These are phyloP conservation scores for Ceratocystis cacaofunesta DNA, from an alignment of 2,329 filamentous ascomycete genomes.

Conservation along the genomic window DNA sequence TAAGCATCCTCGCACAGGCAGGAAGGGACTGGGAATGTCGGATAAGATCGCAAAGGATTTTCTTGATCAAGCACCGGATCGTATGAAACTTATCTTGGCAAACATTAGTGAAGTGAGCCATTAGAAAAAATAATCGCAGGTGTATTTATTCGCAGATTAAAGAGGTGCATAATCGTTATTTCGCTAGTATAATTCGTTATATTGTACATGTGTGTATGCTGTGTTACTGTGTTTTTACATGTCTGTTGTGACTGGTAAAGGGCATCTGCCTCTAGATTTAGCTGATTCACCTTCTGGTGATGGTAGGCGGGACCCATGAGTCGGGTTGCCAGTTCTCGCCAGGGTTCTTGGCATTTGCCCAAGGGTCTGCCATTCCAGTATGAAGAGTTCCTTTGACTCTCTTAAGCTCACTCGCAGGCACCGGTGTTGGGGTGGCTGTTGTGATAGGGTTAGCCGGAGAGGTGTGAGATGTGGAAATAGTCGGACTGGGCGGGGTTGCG, in stretches of 20 bases:
- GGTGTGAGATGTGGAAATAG: not conserved
- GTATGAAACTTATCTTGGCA: conserved; percentile 23
- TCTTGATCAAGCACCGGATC: conserved; percentile 31
- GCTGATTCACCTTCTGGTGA: conserved; percentile 21
- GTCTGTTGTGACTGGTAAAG: not conserved
- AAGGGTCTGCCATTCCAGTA: conserved; percentile 34
- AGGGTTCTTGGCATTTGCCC: conserved; percentile 40
- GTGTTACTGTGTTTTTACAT: not conserved
- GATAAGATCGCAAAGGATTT: conserved; percentile 31
- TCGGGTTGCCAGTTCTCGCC: conserved; percentile 54
- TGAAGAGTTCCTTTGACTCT: conserved; percentile 11
- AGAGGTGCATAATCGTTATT: not conserved
- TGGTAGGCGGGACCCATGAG: conserved; percentile 41
- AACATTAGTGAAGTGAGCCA: not conserved
- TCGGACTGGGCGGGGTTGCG: not conserved
- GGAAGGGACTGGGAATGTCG: conserved; percentile 21
- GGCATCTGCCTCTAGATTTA: not conserved
- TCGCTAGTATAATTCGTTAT: not conserved
- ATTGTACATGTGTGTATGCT: not conserved
- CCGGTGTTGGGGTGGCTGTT: not conserved
- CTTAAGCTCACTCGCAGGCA: not conserved
- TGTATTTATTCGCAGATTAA: no score
- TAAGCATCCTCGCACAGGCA: conserved; percentile 27
- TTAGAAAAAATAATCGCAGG: no score
- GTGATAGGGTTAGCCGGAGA: not conserved